Conservation (phyloP, 208 protist species). For the Wallacemonas sp. region DNA sequence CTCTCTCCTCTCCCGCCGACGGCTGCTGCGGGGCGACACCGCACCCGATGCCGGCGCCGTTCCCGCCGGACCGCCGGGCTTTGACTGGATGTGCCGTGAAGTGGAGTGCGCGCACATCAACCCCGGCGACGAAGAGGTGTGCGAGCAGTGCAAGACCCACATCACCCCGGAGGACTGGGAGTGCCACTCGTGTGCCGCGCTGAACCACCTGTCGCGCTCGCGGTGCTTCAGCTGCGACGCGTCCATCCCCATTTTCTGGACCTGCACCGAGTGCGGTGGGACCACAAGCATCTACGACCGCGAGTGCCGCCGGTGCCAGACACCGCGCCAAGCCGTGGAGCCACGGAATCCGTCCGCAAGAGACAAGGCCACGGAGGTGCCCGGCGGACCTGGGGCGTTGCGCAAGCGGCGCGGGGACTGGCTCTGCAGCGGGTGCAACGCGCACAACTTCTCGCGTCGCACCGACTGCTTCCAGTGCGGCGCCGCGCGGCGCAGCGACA, state of each 20-base stretch:
- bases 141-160: constrained; percentile 56
- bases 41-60: background rate
- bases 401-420: constrained; percentile 49
- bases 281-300: constrained; percentile 83
- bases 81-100: constrained; percentile 89
- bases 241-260: constrained; percentile 76
- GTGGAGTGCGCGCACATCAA: constrained; percentile 66
- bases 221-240: constrained; percentile 77
- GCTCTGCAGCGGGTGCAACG: constrained; percentile 68
- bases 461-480: constrained; percentile 76
- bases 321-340: constrained; percentile 41
- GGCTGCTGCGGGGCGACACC: background rate
- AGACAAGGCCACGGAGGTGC: background rate
- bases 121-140: constrained; percentile 77
- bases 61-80: constrained; percentile 64
- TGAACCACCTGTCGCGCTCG: constrained; percentile 76
- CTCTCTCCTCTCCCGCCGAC: constrained; percentile 19
- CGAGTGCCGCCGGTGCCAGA: constrained; percentile 56
- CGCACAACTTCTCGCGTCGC: constrained; percentile 73
- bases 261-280: constrained; percentile 51
- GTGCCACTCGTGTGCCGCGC: constrained; percentile 73
- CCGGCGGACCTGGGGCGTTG: background rate
- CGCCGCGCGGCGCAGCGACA: constrained; percentile 17
- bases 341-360: constrained; percentile 34
- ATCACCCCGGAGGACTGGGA: constrained; percentile 78